These are phyloP conservation scores for Fusarium nelsonii DNA, from an alignment of 2,329 filamentous ascomycete genomes.

Conservation along the genomic window DNA sequence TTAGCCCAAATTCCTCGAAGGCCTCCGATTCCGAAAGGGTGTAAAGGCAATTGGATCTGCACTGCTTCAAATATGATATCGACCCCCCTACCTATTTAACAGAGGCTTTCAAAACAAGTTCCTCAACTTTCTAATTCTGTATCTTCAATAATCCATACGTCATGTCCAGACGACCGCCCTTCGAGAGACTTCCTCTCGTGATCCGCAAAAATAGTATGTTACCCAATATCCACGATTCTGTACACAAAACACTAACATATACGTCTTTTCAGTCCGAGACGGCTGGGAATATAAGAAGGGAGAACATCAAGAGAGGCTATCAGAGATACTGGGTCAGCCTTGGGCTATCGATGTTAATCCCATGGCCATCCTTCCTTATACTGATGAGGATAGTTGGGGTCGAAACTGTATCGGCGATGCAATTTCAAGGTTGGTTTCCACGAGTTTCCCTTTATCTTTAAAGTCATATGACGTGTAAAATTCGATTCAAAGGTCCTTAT, in stretches of 20 bases:
- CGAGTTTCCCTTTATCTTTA: accelerated
- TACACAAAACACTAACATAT: neutral
- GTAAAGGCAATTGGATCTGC: conserved; percentile 24
- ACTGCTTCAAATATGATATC: neutral
- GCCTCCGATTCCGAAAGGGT: neutral
- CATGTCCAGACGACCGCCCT: conserved; percentile 57
- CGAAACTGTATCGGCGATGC: conserved; percentile 59
- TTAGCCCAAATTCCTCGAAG: conserved; percentile 17
- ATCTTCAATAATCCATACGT: neutral
- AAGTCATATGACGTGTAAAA: accelerated
- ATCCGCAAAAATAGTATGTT: conserved; percentile 63
- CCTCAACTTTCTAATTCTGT: too few species aligned
- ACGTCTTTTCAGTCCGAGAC: conserved; percentile 60
- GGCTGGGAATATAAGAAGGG: conserved; percentile 63
- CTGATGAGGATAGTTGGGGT: conserved; percentile 56
- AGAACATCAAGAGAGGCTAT: conserved; percentile 59
- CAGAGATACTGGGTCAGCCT: conserved; percentile 58
- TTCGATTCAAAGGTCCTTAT: neutral
- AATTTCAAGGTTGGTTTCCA: conserved; percentile 56
- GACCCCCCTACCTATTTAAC: neutral
- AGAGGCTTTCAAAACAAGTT: neutral
- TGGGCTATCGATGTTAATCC: conserved; percentile 66
- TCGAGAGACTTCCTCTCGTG: conserved; percentile 64
- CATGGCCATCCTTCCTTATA: conserved; percentile 61
- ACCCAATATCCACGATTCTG: conserved; percentile 16